Evolutionary conservation across 108 stramenopile genomes (phyloP), one percentile per base, ranked within the genome.

Genomic region (Stephanodiscus triporus): DNA sequence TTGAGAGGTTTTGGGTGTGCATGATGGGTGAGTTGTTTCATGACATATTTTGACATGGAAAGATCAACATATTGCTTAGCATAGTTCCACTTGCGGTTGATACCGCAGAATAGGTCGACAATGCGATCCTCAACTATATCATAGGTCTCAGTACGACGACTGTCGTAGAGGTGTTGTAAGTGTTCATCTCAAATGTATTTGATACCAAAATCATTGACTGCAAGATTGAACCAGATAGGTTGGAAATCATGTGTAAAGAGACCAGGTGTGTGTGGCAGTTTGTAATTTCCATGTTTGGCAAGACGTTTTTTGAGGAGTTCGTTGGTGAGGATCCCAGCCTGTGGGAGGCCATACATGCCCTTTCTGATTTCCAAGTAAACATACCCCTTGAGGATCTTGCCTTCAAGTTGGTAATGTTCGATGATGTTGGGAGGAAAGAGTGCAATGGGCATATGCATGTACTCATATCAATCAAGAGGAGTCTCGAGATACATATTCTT

Each of bases 401-500:
- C 24, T n/a, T 68, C 9, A 0, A 76, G 1, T 19, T 68, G 49
- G 75, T 76, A 76, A 17, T 20, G 7, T 20, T 11, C 27, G 14
- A 47, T 68, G 57, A 76, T 26, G 17, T 68, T 40, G 0, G 42
- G 49, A 16, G 67, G 67, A 45, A 76, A 10, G 0, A 68, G 24
- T 16, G 38, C 42, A 6, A 37, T 16, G 0, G 26, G 65, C 6
- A 76, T 69, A 8, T 71, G 56, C 73, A 86, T 84, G 68, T 84
- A 86, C 58, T 87, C 83, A 55, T 32, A 68, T 14, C 73, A 10
- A 16, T 49, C 47, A 51, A 86, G 34, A 7, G 68, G 68, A 6
- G 81, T 82, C 17, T 24, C 53, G 5, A 86, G 69, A 58, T 70
- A 82, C 37, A 82, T 75, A 43, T 75, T 78, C 20, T 71, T 76